These are phyloP conservation scores for Dictyostelium purpureum DNA, from an alignment of 78 protist genomes.

Conservation along the genomic window DNA sequence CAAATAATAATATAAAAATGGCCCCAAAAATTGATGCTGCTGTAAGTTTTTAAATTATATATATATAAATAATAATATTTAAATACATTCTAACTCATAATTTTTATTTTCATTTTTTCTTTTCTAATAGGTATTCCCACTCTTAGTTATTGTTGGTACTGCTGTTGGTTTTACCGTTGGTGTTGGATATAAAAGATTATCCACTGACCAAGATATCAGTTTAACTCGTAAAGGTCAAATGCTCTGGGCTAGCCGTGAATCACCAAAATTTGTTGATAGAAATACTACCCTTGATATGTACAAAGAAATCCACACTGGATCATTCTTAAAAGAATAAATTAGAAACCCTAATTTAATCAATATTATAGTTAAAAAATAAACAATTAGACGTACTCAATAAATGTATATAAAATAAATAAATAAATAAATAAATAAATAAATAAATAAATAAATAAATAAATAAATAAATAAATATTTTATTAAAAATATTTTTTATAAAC, in stretches of 20 bases:
- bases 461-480: too few relatives aligned
- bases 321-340: constrained; percentile 8
- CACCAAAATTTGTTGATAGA: constrained; percentile 38
- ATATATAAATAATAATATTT: not conserved
- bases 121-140: too few relatives aligned
- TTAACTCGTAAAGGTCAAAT: constrained; percentile 32
- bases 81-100: not conserved
- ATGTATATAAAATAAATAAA: too few relatives aligned
- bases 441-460: too few relatives aligned
- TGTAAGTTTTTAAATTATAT: too few relatives aligned
- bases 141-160: constrained; percentile 14
- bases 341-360: not conserved
- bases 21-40: not conserved
- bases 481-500: too few relatives aligned
- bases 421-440: too few relatives aligned
- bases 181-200: constrained; percentile 21
- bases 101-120: too few relatives aligned
- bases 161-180: constrained; percentile 43
- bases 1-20: not conserved
- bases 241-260: constrained; percentile 10
- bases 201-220: constrained; percentile 42
- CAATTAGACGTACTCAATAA: too few relatives aligned
- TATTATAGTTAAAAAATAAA: too few relatives aligned
- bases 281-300: not conserved
- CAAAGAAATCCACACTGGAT: constrained; percentile 24